These are phyloP conservation scores for Nemania sp. DNA, from an alignment of 2,329 filamentous ascomycete species.

Conservation along the genomic window DNA sequence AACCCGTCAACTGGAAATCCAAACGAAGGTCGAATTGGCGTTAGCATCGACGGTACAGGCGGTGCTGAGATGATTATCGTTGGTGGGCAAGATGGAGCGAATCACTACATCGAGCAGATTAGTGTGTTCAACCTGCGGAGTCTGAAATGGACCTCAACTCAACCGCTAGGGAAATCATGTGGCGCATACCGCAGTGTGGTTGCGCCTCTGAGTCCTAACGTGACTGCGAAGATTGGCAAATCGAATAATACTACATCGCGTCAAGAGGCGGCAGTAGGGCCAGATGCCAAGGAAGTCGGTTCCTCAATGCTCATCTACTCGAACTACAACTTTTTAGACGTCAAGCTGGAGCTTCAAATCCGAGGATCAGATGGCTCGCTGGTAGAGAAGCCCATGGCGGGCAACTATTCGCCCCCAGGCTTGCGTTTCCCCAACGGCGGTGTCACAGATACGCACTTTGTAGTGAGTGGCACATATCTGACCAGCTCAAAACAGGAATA, in stretches of 20 bases:
- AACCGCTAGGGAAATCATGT: constrained; percentile 84
- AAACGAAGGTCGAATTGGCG: constrained; percentile 85
- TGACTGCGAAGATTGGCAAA: constrained; percentile 68
- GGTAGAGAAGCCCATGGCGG: constrained; percentile 86
- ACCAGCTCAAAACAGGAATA: constrained; percentile 99
- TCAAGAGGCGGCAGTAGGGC: constrained; percentile 52
- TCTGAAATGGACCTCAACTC: constrained; percentile 92
- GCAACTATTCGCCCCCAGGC: constrained; percentile 84
- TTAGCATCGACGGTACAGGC: constrained; percentile 85
- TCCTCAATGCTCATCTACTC: constrained; percentile 95
- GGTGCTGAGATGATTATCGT: constrained; percentile 98
- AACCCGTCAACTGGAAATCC: constrained; percentile 82
- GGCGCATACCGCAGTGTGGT: constrained; percentile 96
- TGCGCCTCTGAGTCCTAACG: constrained; percentile 72
- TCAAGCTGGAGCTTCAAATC: constrained; percentile 92
- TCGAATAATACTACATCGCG: constrained; percentile 49
- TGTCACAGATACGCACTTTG: constrained; percentile 93
- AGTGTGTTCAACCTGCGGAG: constrained; percentile 97
- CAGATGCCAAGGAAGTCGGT: constrained; percentile 59
- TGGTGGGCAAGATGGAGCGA: constrained; percentile 94
- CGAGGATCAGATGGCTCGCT: constrained; percentile 81
- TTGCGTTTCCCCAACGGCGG: constrained; percentile 95
- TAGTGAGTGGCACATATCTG: constrained; percentile 95
- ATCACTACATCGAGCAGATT: constrained; percentile 98
- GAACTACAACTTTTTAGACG: constrained; percentile 98